Conservation (phyloP, 2,329 filamentous ascomycete genomes). For the Aspergillus jensenii region DNA sequence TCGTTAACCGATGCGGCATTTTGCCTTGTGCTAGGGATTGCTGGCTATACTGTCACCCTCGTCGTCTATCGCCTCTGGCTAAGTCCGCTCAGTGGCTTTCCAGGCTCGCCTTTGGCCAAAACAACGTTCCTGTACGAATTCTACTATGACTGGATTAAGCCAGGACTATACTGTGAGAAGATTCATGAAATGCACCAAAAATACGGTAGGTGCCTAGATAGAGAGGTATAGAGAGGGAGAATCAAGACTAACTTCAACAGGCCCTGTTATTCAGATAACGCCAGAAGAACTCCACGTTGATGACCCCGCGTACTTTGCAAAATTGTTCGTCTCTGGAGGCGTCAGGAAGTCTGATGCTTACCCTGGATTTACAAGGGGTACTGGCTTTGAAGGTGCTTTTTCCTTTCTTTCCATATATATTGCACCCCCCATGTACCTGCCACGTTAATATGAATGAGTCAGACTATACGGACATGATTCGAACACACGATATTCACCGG, state of each 20-base stretch:
- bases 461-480: neutral
- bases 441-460: no score
- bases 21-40: neutral
- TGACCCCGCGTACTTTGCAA: slow-evolving; percentile 21
- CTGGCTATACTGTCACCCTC: neutral
- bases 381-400: neutral
- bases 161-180: slow-evolving; percentile 6
- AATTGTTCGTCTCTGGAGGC: neutral
- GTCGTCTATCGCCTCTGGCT: slow-evolving; percentile 30
- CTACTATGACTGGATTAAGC: slow-evolving; percentile 21
- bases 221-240: neutral
- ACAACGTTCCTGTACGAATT: slow-evolving; percentile 18
- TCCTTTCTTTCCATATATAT: neutral
- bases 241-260: slow-evolving; percentile 7
- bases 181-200: slow-evolving; percentile 4
- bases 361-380: neutral
- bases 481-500: neutral
- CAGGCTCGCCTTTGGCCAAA: slow-evolving; percentile 28
- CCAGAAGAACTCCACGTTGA: slow-evolving; percentile 36
- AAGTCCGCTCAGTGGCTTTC: slow-evolving; percentile 30
- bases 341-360: neutral
- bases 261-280: slow-evolving; percentile 38
- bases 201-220: slow-evolving; percentile 1
- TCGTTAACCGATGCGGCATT: neutral
- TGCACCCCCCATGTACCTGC: neutral